A percentile compares a stretch with the other conserved stretches of the same genome.
phyloP scores from a whole-genome alignment of 202 grass and related monocot species.

The Setaria viridis region DNA sequence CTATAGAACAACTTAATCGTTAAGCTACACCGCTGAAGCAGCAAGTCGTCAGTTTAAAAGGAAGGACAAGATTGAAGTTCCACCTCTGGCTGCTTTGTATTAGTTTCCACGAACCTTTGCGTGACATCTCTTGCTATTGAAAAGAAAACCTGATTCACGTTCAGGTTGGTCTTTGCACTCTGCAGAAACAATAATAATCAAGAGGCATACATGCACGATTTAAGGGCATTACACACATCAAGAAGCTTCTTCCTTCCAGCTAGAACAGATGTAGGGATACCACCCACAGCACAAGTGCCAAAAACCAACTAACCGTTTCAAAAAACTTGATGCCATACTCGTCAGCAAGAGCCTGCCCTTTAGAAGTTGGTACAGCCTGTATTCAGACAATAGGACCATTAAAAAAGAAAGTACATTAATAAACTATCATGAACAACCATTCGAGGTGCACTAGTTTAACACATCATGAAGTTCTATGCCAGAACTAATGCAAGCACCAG shows the following conservation, averaged over 20 bases:
- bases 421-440: neutral
- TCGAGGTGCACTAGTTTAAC: neutral
- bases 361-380: conserved; percentile 69
- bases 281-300: conserved; percentile 11
- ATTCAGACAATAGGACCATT: conserved; percentile 21
- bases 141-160: conserved; percentile 75
- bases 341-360: conserved; percentile 75
- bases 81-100: conserved; percentile 68
- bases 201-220: neutral
- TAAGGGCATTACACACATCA: neutral
- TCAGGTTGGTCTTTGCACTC: conserved; percentile 68
- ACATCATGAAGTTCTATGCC: neutral
- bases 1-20: neutral
- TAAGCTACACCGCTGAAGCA: neutral
- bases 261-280: conserved; percentile 12
- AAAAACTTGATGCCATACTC: conserved; percentile 77
- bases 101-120: conserved; percentile 56
- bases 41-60: neutral
- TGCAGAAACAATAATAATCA: conserved; percentile 31
- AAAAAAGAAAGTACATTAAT: neutral
- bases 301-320: conserved; percentile 58
- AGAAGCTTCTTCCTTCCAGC: neutral
- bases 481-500: neutral
- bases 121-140: conserved; percentile 74
- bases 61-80: neutral